These are phyloP conservation scores for Suillus occidentalis DNA, from an alignment of 768 basidiomycete species.

Conservation along the genomic window DNA sequence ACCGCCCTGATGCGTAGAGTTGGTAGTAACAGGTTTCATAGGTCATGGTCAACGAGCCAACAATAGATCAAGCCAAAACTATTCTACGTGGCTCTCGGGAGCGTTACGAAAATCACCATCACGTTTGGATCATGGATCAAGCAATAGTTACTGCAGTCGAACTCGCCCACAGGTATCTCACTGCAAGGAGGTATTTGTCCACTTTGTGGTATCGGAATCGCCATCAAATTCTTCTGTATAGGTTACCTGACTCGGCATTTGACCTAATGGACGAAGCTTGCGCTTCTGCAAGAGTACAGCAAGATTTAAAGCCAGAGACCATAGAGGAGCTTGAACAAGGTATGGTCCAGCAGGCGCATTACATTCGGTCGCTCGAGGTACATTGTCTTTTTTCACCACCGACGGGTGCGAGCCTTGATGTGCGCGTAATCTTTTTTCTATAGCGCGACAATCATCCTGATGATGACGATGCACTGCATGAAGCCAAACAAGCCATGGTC, in stretches of 20 bases:
- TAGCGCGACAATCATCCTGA: conserved; percentile 7
- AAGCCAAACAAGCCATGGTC: background rate
- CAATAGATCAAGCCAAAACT: conserved; percentile 9
- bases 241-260: conserved; percentile 12
- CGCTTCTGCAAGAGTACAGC: conserved; percentile 10
- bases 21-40: background rate
- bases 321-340: conserved; percentile 7
- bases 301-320: conserved; percentile 9
- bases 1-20: background rate
- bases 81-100: conserved; percentile 12
- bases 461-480: background rate
- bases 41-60: conserved; percentile 13
- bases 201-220: background rate
- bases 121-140: conserved; percentile 10
- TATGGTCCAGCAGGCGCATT: background rate
- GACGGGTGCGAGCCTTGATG: background rate
- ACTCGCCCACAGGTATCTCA: conserved; percentile 12
- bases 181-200: conserved; percentile 10
- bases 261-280: conserved; percentile 13
- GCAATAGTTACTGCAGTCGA: conserved; percentile 11
- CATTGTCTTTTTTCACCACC: background rate
- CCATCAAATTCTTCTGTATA: background rate
- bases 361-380: conserved; percentile 10
- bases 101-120: conserved; percentile 10
- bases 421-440: background rate